These are phyloP conservation scores for Monosporozyma yasuniensis DNA, from an alignment of 805 yeast genomes.

Conservation along the genomic window DNA sequence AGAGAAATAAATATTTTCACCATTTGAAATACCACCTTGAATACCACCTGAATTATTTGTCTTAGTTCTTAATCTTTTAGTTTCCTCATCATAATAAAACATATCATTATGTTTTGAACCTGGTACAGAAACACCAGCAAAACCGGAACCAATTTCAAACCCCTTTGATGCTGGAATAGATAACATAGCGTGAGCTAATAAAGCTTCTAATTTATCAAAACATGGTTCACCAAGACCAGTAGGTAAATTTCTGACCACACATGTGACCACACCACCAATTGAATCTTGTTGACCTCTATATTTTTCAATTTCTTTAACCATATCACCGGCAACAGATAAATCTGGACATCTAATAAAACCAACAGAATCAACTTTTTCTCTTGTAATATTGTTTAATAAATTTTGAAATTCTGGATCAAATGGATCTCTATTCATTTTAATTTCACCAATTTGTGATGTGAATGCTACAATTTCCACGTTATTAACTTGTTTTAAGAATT, in stretches of 20 bases:
- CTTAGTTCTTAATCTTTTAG: constrained; percentile 64
- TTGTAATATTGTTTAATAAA: constrained; percentile 64
- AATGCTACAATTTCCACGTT: constrained; percentile 93
- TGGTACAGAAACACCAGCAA: constrained; percentile 77
- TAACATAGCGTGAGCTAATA: constrained; percentile 94
- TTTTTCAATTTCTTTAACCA: constrained; percentile 81
- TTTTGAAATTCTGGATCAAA: constrained; percentile 54
- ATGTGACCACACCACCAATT: constrained; percentile 95
- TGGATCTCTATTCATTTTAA: constrained; percentile 69
- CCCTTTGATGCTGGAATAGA: constrained; percentile 98
- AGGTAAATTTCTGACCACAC: constrained; percentile 91
- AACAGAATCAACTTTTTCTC: constrained; percentile 77
- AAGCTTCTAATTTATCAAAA: constrained; percentile 92
- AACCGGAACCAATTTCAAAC: constrained; percentile 95
- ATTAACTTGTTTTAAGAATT: constrained; percentile 65
- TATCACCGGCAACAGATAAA: constrained; percentile 53
- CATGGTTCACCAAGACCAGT: constrained; percentile 97
- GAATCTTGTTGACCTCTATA: constrained; percentile 84
- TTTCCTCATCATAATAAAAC: constrained; percentile 52
- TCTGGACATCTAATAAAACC: constrained; percentile 96
- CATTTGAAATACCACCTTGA: constrained; percentile 97
- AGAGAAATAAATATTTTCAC: constrained; percentile 88
- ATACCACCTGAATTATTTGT: constrained; percentile 95
- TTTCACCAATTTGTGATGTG: constrained; percentile 83
- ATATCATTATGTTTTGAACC: constrained; percentile 94